These are phyloP conservation scores for Saccharomycopsis selenospora DNA, from an alignment of 805 yeast species.

Conservation along the genomic window DNA sequence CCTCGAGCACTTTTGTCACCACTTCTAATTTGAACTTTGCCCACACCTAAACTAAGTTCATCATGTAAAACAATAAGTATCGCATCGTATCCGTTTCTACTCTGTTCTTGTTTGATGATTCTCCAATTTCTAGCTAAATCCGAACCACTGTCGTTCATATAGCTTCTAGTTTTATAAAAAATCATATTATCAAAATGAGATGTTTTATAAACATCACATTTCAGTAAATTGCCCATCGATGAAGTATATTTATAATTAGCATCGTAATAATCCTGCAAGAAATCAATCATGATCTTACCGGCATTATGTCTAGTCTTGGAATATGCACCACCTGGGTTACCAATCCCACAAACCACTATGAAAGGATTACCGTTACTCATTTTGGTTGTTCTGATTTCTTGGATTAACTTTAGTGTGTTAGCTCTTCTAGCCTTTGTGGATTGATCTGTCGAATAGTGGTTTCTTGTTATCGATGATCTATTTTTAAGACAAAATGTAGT, in stretches of 20 bases:
- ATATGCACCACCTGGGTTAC: conserved; percentile 19
- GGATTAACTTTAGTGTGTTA: background rate
- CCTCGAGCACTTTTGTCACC: conserved; percentile 65
- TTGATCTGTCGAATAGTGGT: background rate
- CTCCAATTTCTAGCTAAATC: conserved; percentile 11
- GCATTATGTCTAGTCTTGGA: conserved; percentile 17
- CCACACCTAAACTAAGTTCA: conserved; percentile 61
- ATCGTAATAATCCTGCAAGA: conserved; percentile 5
- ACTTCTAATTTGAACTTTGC: conserved; percentile 55
- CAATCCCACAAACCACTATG: conserved; percentile 15
- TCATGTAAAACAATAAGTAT: conserved; percentile 58
- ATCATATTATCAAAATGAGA: background rate
- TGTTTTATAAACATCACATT: background rate
- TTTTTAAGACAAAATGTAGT: background rate
- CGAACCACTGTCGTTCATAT: conserved; percentile 18
- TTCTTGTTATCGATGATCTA: background rate
- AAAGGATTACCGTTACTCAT: background rate
- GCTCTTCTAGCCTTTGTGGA: background rate
- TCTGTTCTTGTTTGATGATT: conserved; percentile 2
- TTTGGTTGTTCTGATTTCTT: background rate
- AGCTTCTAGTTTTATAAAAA: background rate
- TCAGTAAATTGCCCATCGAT: background rate
- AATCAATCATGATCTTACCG: conserved; percentile 12
- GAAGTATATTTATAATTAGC: background rate
- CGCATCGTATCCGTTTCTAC: conserved; percentile 12